Base-by-base conservation (phyloP, 306 rosid genomes). In the Cotoneaster glaucophyllus region DNA sequence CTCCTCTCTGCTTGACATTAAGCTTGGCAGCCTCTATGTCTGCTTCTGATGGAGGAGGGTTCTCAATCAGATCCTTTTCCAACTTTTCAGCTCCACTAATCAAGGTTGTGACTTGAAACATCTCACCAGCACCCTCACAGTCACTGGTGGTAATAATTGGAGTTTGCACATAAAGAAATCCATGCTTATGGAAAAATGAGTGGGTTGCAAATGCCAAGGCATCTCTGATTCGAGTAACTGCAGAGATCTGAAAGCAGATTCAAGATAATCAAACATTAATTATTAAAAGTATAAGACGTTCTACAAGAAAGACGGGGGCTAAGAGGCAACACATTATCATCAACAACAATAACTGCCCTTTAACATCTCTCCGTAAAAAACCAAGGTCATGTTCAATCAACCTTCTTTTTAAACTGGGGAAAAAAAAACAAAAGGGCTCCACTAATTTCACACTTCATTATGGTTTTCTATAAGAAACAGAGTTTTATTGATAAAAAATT, bases 71-170 rank as follows among this genome's bases (percentile, higher is more conserved):
- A 19, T 96, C 99, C 86, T 77, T 90, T 86, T 92, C 98, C 84
- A 96, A 67, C 80, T 64, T 92, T 75, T 96, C 99, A 65, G 91
- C 97, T 70, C 90, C 99, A 39, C 74, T 89, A 18, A 96, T 72
- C 84, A 96, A 77, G 66, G 98, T 92, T 1, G 99, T 96, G 61
- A 96, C 99, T 85, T 96, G 99, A 88, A 96, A 96, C 98, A 96
- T 96, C 75, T 96, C 98, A 70, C 99, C 99, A 8, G 99, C 99
- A 84, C 99, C 99, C 87, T 96, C 99, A 80, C 99, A 96, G 71
- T 96, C 99, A 84, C 98, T 96, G 1, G 98, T 96, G 8, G 99
- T 96, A 13, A 96, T 77, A 82, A 96, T 96, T 13, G 98, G 99
- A 3, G 99, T 96, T 72, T 96, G 99, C 69, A 92, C 95, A 66